Evolutionary conservation across 306 rosid species (phyloP).

Genomic region (Senna siamea): DNA sequence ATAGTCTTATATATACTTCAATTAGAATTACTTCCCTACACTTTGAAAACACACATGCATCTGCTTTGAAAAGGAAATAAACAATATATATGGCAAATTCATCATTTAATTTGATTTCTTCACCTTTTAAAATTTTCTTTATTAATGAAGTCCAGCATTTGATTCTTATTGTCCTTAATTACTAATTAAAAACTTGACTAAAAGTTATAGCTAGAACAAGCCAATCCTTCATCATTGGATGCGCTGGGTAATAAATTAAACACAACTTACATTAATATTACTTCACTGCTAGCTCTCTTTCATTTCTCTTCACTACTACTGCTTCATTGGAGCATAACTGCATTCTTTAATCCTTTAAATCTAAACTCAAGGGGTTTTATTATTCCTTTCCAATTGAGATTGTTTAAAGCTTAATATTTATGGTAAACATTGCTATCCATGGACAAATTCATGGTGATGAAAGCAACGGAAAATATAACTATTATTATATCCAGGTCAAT

Average conservation of each 20-base stretch:
- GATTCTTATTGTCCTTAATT: not conserved
- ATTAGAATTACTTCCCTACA: too few species aligned
- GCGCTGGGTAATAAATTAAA: too few species aligned
- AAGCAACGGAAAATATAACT: not conserved
- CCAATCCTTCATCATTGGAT: not conserved
- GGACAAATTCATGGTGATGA: conserved; percentile 24
- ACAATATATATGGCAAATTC: too few species aligned
- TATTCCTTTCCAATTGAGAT: not conserved
- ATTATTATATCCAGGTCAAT: conserved; percentile 32
- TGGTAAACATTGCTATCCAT: conserved; percentile 4
- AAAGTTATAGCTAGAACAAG: not conserved
- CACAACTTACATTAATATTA: not conserved
- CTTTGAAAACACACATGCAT: too few species aligned
- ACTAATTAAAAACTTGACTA: not conserved
- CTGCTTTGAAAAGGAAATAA: too few species aligned
- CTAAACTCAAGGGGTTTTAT: too few species aligned
- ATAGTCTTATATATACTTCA: too few species aligned
- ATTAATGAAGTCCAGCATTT: not conserved
- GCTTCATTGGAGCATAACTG: conserved; percentile 4
- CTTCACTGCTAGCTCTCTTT: not conserved
- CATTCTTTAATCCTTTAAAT: not conserved
- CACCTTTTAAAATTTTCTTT: too few species aligned
- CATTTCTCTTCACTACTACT: not conserved
- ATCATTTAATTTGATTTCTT: too few species aligned
- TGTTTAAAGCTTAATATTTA: not conserved